Evolutionary conservation across 1,284 basidiomycete genomes (phyloP), one percentile per base, ranked within the genome.

Genomic region (Tylopilus microsporus): DNA sequence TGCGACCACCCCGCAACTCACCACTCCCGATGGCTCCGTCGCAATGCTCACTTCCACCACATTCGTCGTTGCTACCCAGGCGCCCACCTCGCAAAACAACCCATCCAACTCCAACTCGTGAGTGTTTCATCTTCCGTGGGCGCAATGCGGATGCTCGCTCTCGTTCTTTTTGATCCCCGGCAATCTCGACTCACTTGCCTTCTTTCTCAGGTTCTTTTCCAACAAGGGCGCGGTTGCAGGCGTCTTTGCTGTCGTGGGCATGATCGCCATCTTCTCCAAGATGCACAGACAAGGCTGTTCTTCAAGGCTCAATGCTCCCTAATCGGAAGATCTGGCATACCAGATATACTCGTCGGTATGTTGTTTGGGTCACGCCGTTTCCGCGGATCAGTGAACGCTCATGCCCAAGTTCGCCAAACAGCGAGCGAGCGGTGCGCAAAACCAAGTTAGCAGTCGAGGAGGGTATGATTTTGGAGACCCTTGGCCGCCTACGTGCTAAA

Each of bases 221-320:
- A 89, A 90, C 74, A 88, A 73, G 50, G 85, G 81, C 34, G 87
- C 85, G 0, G 84, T 89, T 10, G 85, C 83, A 1, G 87, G 83
- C 39, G 81, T 83, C 0, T 90, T 89, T 73, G 74, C 82, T 39
- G 85, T 83, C 53, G 87, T 85, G 43, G 86, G 87, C 19, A 65
- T 90, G 49, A 71, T 86, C 53, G 83, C 64, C 18, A 4, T 25
- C 25, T 25, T 2, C 74, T 96, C 30, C 93, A 96, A 72, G 94
- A 97, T 68, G 92, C 93, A 2, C 94, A 97, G 76, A 97, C 94
- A 7, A 77, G 93, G 55, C 74, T 97, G 54, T 92, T 97, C 65
- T 97, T 97, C 80, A 89, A 95, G 68, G 94, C 94, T 11, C 94
- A 97, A 89, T 73, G 79, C 80, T 1, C 86, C 92, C 0, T 88